Percentiles rank a stretch among this genome's conserved stretches.
Evolutionary conservation across 805 yeast genomes (phyloP).

Genomic region (Ogataea neopini): DNA sequence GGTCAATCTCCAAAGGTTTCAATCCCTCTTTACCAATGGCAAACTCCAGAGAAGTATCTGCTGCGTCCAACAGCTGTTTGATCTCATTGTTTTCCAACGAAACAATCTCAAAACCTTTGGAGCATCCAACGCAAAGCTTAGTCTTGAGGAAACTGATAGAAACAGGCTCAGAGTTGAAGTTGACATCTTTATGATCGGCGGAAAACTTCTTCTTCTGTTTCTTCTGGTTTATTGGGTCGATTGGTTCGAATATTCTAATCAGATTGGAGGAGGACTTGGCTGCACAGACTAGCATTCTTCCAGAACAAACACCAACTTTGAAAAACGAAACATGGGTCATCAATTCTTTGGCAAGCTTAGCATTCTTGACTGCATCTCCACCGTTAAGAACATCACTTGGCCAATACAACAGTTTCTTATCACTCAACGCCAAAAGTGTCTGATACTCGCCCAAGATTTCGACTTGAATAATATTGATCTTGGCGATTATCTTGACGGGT

Average conservation of each 20-base stretch:
- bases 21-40: conserved; percentile 80
- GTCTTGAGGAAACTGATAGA: conserved; percentile 88
- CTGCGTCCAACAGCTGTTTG: conserved; percentile 94
- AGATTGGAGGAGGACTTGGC: conserved; percentile 79
- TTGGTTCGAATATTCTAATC: conserved; percentile 86
- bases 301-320: conserved; percentile 90
- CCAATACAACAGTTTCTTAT: conserved; percentile 77
- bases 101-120: conserved; percentile 94
- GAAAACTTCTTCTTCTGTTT: conserved; percentile 71
- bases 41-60: conserved; percentile 95
- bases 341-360: conserved; percentile 71
- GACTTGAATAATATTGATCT: conserved; percentile 78
- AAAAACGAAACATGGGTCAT: conserved; percentile 88
- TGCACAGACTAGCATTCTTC: conserved; percentile 84
- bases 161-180: conserved; percentile 85
- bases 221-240: conserved; percentile 63
- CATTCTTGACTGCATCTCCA: conserved; percentile 50
- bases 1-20: conserved; percentile 88
- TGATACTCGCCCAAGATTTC: conserved; percentile 92
- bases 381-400: conserved; percentile 64
- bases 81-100: conserved; percentile 80
- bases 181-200: conserved; percentile 70
- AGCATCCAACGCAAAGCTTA: conserved; percentile 90
- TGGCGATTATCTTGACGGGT: conserved; percentile 75
- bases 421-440: conserved; percentile 76